Evolutionary conservation across 225 moss, liverwort and hornwort genomes (phyloP).

Genomic region (Rhytidiadelphus loreus): DNA sequence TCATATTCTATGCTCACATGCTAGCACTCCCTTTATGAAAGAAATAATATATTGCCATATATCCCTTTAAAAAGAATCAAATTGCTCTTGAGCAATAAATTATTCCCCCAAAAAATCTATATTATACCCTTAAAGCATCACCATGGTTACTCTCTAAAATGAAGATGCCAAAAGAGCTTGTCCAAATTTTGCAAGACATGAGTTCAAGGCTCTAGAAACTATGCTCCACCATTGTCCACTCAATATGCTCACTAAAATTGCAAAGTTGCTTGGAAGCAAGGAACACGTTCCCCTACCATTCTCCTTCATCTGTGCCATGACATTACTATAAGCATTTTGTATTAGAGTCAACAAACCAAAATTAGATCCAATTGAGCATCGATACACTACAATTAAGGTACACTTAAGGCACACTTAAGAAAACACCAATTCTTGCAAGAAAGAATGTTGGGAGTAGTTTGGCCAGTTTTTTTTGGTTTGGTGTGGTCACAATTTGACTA

Average conservation of each 20-base stretch:
- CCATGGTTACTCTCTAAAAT: fast-evolving
- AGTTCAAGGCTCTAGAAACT: background rate
- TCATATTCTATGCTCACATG: too few species aligned
- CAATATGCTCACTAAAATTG: background rate
- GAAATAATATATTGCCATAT: background rate
- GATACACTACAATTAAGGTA: background rate
- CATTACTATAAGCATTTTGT: background rate
- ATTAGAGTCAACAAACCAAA: background rate
- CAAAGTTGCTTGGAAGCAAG: background rate
- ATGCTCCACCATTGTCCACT: too few species aligned
- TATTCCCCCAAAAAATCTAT: background rate
- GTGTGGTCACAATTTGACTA: too few species aligned
- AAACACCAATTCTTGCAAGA: background rate
- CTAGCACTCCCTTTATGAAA: background rate
- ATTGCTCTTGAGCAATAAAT: background rate
- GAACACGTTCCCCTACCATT: background rate
- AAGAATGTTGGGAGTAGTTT: background rate
- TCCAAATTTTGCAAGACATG: fast-evolving
- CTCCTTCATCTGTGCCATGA: fast-evolving
- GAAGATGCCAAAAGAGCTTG: background rate
- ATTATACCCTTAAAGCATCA: background rate
- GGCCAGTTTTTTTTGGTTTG: background rate
- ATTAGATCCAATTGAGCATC: background rate
- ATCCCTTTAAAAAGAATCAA: background rate
- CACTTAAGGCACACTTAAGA: background rate